Conservation (phyloP, 108 stramenopile genomes). For the Cyclotella kingstonii region DNA sequence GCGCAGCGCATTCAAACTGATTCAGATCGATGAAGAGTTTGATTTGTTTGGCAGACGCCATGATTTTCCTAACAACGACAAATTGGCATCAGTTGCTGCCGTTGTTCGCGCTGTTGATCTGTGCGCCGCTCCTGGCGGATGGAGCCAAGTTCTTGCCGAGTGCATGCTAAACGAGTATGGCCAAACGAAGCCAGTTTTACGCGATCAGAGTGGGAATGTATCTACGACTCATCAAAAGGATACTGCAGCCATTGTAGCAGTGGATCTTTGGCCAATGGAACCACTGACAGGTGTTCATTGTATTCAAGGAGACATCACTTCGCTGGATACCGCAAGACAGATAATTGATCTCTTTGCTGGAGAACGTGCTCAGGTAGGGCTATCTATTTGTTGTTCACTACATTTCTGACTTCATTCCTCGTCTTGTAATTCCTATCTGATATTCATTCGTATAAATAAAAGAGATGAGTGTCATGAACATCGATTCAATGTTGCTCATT, state of each 20-base stretch:
- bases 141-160: constrained; percentile 91
- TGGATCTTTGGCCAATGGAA: constrained; percentile 98
- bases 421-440: not conserved
- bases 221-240: not conserved
- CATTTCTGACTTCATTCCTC: not conserved
- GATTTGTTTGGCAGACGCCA: constrained; percentile 64
- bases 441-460: no score
- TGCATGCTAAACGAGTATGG: no score
- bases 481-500: not conserved
- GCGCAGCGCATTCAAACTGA: constrained; percentile 95
- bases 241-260: constrained; percentile 79
- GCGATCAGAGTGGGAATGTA: constrained; percentile 2
- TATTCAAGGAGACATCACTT: constrained; percentile 96
- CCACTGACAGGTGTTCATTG: constrained; percentile 90
- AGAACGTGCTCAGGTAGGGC: constrained; percentile 63
- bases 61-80: not conserved
- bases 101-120: constrained; percentile 90
- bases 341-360: constrained; percentile 85
- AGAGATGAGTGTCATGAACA: no score
- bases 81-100: not conserved
- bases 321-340: constrained; percentile 67
- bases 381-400: not conserved
- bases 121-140: constrained; percentile 98
- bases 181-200: no score
- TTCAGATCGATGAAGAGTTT: constrained; percentile 96